Conservation (phyloP, 495 filamentous ascomycete species). For the Penicillium simplicissimum region DNA sequence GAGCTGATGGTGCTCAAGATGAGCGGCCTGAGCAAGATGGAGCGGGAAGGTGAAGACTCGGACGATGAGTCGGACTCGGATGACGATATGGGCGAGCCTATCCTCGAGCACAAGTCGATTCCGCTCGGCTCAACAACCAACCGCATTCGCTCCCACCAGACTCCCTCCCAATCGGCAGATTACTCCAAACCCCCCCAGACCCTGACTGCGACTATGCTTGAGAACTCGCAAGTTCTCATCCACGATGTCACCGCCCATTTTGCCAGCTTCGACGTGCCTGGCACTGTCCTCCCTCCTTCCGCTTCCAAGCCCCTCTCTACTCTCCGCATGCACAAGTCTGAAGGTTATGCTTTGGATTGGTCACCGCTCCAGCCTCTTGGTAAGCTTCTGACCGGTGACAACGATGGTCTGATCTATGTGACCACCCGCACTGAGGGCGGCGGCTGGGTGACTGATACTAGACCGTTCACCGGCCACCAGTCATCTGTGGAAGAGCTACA, state of each 20-base stretch:
- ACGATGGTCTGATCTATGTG: conserved; percentile 81
- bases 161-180: conserved; percentile 60
- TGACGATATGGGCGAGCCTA: conserved; percentile 82
- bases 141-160: conserved; percentile 82
- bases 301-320: conserved; percentile 84
- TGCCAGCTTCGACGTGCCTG: conserved; percentile 82
- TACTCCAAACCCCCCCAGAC: conserved; percentile 71
- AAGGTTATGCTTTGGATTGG: conserved; percentile 97
- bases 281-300: conserved; percentile 72
- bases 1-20: conserved; percentile 94
- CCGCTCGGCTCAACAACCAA: conserved; percentile 85
- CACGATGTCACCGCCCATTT: conserved; percentile 91
- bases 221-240: conserved; percentile 83
- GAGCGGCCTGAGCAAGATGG: conserved; percentile 84
- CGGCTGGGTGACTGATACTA: conserved; percentile 78
- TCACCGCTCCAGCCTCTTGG: conserved; percentile 73
- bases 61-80: conserved; percentile 74
- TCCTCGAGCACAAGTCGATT: conserved; percentile 89
- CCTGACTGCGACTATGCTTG: conserved; percentile 86
- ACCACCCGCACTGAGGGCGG: conserved; percentile 85
- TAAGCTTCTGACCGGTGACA: conserved; percentile 90
- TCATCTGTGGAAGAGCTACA: conserved; percentile 92
- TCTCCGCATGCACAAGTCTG: conserved; percentile 84
- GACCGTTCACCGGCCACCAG: conserved; percentile 78
- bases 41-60: conserved; percentile 66